Conservation (phyloP, 108 stramenopile species). For the Cyclotella distinguenda region DNA sequence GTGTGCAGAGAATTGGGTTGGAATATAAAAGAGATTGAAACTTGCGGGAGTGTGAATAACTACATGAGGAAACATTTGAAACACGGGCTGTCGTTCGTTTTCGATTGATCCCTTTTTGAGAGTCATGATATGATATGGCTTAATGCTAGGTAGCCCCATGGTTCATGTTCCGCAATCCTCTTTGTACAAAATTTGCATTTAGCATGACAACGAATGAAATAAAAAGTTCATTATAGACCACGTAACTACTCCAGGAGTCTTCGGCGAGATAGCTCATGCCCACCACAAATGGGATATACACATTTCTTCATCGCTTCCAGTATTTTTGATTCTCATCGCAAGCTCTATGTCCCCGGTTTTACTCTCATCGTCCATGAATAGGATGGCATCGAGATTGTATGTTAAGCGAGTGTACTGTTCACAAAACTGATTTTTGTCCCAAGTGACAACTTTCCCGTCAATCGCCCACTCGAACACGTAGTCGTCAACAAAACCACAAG, state of each 20-base stretch:
- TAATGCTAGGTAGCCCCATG: not conserved
- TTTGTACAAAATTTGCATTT: too few relatives aligned
- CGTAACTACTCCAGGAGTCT: not conserved
- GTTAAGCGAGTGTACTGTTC: conserved; percentile 30
- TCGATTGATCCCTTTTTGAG: conserved; percentile 47
- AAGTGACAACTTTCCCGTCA: conserved; percentile 22
- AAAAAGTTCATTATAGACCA: not conserved
- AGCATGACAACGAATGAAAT: not conserved
- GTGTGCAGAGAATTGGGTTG: conserved; percentile 81
- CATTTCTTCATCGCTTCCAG: conserved; percentile 4
- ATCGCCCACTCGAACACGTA: conserved; percentile 39
- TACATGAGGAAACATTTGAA: conserved; percentile 78
- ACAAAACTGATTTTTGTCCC: conserved; percentile 34
- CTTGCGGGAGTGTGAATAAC: conserved; percentile 67
- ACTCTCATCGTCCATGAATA: conserved; percentile 35
- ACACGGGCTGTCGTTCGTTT: conserved; percentile 60
- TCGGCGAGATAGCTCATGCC: conserved; percentile 5
- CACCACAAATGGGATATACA: conserved; percentile 32
- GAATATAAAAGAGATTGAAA: conserved; percentile 68
- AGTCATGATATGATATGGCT: not conserved
- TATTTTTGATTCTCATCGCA: conserved; percentile 24
- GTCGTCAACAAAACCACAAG: conserved; percentile 21
- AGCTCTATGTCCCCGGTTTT: conserved; percentile 42
- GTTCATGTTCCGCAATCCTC: too few relatives aligned
- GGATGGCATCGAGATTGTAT: conserved; percentile 40